Base-by-base conservation (phyloP, 2,329 filamentous ascomycete genomes). In the Fusarium burgessii region DNA sequence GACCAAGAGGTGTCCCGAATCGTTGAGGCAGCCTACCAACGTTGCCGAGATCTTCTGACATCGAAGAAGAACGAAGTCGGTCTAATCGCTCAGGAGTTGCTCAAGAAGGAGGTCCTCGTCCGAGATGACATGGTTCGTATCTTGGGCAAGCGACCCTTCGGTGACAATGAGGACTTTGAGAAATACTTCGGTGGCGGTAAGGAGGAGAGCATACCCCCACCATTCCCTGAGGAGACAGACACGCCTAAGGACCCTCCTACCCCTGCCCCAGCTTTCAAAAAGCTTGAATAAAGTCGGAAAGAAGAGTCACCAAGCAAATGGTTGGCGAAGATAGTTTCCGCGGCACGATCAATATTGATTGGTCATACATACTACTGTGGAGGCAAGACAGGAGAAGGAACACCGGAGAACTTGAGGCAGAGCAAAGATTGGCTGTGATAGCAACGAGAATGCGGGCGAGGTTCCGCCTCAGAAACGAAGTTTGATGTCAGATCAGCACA, bases 71-170 rank as follows among this genome's bases (percentile, higher is more conserved):
- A 88, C 76, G 93, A 98, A 82, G 88, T 99, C 38, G 94, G 93
- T 6, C 84, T 98, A 41, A 90, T 99, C 8, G 96, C 96, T 0
- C 95, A 99, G 84, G 96, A 99, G 83, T 85, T 99, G 62, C 85
- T 99, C 70, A 89, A 85, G 77, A 98, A 98, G 88, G 96, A 99
- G 84, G 91, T 98, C 76, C 87, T 99, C 25, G 91, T 91, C 36
- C 88, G 96, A 62, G 96, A 99, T 77, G 96, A 99, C 81, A 92
- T 98, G 88, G 90, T 98, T 54, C 87, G 96, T 32, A 84, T 99
- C 60, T 86, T 99, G 29, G 96, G 96, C 25, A 91, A 91, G 49
- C 85, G 96, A 71, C 93, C 94, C 17, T 98, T 93, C 76, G 91
- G 92, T 42, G 95, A 98, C 76, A 82, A 82, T 58, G 91, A 93